A percentile compares a stretch with the other conserved stretches of the same genome.
These are phyloP conservation scores for Yarrowia phangngaensis DNA, from an alignment of 805 yeast species.

Conservation along the genomic window DNA sequence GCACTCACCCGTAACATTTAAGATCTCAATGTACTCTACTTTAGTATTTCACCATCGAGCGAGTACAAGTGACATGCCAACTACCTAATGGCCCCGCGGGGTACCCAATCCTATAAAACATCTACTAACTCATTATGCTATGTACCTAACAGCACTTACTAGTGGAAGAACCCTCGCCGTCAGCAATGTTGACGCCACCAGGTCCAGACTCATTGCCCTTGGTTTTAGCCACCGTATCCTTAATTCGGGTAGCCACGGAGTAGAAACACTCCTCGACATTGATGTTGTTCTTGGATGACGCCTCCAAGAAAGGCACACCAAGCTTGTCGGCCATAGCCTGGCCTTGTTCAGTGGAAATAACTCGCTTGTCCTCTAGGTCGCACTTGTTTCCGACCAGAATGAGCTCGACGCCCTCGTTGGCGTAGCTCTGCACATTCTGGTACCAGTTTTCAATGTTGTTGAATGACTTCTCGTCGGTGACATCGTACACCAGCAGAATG, in stretches of 20 bases:
- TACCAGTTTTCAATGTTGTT: slow-evolving; percentile 93
- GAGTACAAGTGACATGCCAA: too few species aligned
- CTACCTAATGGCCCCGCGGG: too few species aligned
- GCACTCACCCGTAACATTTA: too few species aligned
- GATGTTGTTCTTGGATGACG: slow-evolving; percentile 89
- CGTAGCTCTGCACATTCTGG: slow-evolving; percentile 93
- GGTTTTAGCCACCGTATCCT: slow-evolving; percentile 57
- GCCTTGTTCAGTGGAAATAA: slow-evolving; percentile 86
- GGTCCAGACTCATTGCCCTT: slow-evolving; percentile 31
- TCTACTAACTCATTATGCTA: slow-evolving; percentile 21
- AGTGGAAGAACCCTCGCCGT: slow-evolving; percentile 36
- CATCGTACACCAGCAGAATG: slow-evolving; percentile 93
- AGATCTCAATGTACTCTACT: too few species aligned
- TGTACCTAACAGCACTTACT: slow-evolving; percentile 38
- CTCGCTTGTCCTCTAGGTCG: slow-evolving; percentile 84
- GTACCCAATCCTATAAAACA: too few species aligned
- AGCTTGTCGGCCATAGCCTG: slow-evolving; percentile 80
- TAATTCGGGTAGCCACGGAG: slow-evolving; percentile 80
- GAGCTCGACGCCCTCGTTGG: slow-evolving; percentile 91
- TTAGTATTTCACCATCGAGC: too few species aligned
- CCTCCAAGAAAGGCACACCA: slow-evolving; percentile 88
- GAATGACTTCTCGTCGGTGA: slow-evolving; percentile 93
- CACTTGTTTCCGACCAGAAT: slow-evolving; percentile 94
- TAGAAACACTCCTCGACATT: slow-evolving; percentile 91
- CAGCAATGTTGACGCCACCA: slow-evolving; percentile 32